Evolutionary conservation across 768 basidiomycete genomes (phyloP).

Genomic region (Pisolithus microcarpus): DNA sequence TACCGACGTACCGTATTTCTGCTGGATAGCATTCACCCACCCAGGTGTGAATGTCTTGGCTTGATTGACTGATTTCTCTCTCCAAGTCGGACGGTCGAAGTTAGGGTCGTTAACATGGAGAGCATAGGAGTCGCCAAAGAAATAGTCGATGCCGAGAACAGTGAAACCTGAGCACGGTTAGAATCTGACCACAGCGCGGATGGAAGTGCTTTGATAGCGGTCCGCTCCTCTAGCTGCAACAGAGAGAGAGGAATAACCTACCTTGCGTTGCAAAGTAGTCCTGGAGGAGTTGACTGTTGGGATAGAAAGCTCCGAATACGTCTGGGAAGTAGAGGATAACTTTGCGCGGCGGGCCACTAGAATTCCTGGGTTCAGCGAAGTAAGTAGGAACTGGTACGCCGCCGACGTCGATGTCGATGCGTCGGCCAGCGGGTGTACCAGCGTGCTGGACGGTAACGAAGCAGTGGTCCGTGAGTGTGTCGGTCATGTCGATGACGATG

Average conservation of each 20-base stretch:
- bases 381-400: slow-evolving; percentile 44
- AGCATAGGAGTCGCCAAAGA: slow-evolving; percentile 51
- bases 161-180: slow-evolving; percentile 37
- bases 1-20: slow-evolving; percentile 36
- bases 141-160: slow-evolving; percentile 57
- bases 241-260: slow-evolving; percentile 16
- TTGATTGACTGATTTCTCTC: slow-evolving; percentile 25
- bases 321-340: slow-evolving; percentile 55
- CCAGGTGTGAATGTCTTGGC: slow-evolving; percentile 37
- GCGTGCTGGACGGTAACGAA: slow-evolving; percentile 44
- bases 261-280: slow-evolving; percentile 60
- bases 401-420: slow-evolving; percentile 27
- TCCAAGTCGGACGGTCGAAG: slow-evolving; percentile 39
- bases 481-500: slow-evolving; percentile 18
- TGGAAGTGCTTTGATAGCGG: neutral
- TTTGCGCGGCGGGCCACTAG: slow-evolving; percentile 25
- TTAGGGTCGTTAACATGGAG: slow-evolving; percentile 30
- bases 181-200: neutral
- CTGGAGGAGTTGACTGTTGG: slow-evolving; percentile 54
- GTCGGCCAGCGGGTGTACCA: slow-evolving; percentile 40
- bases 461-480: slow-evolving; percentile 46
- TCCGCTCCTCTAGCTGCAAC: neutral
- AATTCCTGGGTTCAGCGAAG: slow-evolving; percentile 37
- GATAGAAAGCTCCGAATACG: slow-evolving; percentile 50
- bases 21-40: slow-evolving; percentile 47